A percentile compares a stretch with the other conserved stretches of the same genome.
Conservation (phyloP, 768 basidiomycete genomes). For the Suillus decipiens region DNA sequence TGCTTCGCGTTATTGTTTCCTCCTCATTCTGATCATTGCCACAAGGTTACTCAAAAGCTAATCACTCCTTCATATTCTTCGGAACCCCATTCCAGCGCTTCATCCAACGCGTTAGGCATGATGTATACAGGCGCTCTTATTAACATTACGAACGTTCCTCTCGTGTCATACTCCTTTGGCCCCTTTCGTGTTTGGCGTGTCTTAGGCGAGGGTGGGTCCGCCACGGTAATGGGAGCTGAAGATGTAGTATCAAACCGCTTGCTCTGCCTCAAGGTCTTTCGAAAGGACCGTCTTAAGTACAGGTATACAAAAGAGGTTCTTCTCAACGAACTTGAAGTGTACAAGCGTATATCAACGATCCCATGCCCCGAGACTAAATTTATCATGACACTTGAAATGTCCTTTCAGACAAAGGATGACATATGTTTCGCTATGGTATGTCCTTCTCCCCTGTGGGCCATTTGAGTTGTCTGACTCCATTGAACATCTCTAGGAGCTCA, state of each 20-base stretch:
- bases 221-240: constrained; percentile 24
- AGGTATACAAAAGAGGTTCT: constrained; percentile 20
- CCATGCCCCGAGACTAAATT: constrained; percentile 31
- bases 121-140: no score
- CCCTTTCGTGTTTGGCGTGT: no score
- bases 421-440: no score
- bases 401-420: constrained; percentile 30
- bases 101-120: no score
- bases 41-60: no score
- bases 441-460: background rate
- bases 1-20: background rate
- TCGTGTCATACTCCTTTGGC: no score
- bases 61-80: no score
- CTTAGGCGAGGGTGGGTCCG: constrained; percentile 19
- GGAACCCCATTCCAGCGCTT: no score
- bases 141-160: no score
- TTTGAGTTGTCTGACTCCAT: background rate
- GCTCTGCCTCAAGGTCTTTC: constrained; percentile 42
- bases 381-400: constrained; percentile 41
- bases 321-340: constrained; percentile 36
- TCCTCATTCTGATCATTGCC: no score
- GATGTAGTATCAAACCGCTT: constrained; percentile 30
- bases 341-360: constrained; percentile 34
- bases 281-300: constrained; percentile 19
- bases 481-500: constrained; percentile 35